phyloP scores from a whole-genome alignment of 2,329 filamentous ascomycete genomes.

The Ceratocystis variospora region DNA sequence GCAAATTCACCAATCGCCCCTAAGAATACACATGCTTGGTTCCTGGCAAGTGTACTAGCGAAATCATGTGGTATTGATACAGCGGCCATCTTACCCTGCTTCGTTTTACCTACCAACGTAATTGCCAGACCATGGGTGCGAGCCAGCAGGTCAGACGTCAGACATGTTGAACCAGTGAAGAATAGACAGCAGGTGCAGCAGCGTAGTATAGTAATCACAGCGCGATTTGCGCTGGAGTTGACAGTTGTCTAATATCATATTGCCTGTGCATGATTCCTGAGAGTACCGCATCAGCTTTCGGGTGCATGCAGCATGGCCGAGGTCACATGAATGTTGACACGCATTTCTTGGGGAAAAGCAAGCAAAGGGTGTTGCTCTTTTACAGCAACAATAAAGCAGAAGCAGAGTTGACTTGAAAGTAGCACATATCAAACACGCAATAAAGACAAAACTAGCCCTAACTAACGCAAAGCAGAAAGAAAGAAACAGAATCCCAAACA shows the following conservation, averaged over 20 bases:
- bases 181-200: background rate
- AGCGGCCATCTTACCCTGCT: background rate
- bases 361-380: background rate
- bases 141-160: background rate
- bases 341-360: too few relatives aligned
- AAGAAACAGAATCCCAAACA: conserved; percentile 8
- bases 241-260: background rate
- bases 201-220: background rate
- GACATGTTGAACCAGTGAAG: background rate
- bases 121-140: background rate
- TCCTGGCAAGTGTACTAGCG: background rate
- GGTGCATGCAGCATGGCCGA: background rate
- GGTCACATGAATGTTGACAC: background rate
- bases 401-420: background rate
- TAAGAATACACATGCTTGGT: background rate
- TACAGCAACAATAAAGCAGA: background rate
- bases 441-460: conserved; percentile 8
- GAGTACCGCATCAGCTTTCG: background rate
- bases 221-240: background rate
- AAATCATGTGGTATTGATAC: background rate
- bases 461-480: conserved; percentile 5
- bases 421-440: background rate
- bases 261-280: background rate
- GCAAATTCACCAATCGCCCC: background rate
- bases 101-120: background rate